Evolutionary conservation across 2,329 filamentous ascomycete genomes (phyloP).

Genomic region (Pseudopithomyces chartarum): DNA sequence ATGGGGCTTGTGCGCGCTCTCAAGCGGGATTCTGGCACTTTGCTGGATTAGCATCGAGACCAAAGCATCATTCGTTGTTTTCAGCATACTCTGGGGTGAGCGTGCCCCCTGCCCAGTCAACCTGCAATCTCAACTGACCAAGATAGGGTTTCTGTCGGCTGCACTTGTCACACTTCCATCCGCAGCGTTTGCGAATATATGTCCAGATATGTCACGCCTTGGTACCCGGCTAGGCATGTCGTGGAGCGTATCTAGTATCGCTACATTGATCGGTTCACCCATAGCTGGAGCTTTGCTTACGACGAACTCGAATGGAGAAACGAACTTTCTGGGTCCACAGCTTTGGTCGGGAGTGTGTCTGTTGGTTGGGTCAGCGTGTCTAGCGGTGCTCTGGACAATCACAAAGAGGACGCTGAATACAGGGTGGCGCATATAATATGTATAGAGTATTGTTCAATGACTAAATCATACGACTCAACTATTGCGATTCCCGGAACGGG

Average conservation of each 20-base stretch:
- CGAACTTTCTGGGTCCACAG: conserved; percentile 39
- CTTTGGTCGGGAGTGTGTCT: conserved; percentile 44
- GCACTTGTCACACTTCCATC: conserved; percentile 45
- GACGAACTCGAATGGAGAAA: conserved; percentile 22
- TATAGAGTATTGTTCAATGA: no score
- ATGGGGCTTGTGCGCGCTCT: conserved; percentile 38
- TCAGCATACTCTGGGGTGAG: conserved; percentile 44
- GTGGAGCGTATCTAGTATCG: conserved; percentile 43
- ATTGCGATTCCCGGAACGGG: no score
- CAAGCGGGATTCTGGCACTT: conserved; percentile 34
- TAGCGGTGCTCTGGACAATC: conserved; percentile 32
- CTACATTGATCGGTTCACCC: conserved; percentile 41
- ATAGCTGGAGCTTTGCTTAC: conserved; percentile 42
- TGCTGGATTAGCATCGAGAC: conserved; percentile 40
- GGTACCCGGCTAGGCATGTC: conserved; percentile 46
- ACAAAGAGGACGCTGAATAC: conserved; percentile 29
- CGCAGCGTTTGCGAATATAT: conserved; percentile 44
- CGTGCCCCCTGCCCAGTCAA: background rate
- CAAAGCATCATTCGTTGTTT: conserved; percentile 35
- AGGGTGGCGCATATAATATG: conserved; percentile 37
- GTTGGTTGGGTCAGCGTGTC: conserved; percentile 31
- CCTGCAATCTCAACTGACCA: background rate
- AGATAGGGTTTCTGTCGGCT: conserved; percentile 43
- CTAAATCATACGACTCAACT: no score
- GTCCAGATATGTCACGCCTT: conserved; percentile 40